Conservation (phyloP, 345 rosid genomes). For the Eucalyptus decipiens region DNA sequence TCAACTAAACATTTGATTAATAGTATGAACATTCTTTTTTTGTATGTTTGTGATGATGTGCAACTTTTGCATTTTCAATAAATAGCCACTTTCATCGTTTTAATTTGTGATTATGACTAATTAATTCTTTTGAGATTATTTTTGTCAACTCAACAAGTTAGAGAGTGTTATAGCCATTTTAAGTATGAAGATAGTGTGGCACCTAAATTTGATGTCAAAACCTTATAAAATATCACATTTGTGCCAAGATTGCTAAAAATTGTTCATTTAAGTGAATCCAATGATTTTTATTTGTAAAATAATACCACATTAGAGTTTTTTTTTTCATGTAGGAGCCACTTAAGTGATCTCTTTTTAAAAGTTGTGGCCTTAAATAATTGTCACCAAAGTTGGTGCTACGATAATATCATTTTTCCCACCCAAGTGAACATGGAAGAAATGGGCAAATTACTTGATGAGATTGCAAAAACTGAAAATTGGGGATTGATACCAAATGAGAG, state of each 20-base stretch:
- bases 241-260: neutral
- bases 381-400: neutral
- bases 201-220: no score
- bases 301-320: neutral
- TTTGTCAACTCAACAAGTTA: neutral
- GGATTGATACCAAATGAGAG: neutral
- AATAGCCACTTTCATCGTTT: neutral
- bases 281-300: neutral
- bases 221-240: neutral
- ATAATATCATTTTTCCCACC: neutral
- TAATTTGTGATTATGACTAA: neutral
- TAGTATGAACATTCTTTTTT: neutral
- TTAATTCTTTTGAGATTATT: neutral
- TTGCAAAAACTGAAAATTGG: neutral
- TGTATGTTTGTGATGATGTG: neutral
- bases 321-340: neutral
- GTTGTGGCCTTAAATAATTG: neutral
- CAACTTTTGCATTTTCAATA: neutral
- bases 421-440: neutral
- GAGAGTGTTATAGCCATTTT: neutral
- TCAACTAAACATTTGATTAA: neutral
- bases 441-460: neutral
- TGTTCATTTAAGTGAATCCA: neutral
- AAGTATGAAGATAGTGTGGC: neutral
- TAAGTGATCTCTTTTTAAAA: neutral